A percentile compares a stretch with the other conserved stretches of the same genome.
Evolutionary conservation across 768 basidiomycete species (phyloP).

Genomic region (Terana coerulea): DNA sequence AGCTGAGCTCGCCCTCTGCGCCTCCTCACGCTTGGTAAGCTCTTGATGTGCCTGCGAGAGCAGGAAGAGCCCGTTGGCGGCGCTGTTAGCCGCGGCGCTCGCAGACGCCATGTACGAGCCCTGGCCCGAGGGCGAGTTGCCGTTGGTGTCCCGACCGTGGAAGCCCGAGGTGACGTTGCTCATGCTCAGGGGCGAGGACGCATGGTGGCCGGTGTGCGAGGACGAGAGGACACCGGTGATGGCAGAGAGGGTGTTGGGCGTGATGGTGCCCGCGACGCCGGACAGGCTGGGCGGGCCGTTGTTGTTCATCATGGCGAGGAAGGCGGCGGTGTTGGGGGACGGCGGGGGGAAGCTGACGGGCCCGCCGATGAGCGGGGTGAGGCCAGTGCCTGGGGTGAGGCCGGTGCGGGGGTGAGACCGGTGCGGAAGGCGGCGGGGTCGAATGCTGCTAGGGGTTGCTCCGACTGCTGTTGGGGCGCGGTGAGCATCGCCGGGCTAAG

Average conservation of each 20-base stretch:
- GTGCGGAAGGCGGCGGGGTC: conserved; percentile 76
- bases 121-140: conserved; percentile 15
- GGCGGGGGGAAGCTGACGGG: conserved; percentile 77
- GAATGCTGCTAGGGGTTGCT: conserved; percentile 43
- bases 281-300: conserved; percentile 22
- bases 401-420: conserved; percentile 82
- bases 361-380: conserved; percentile 60
- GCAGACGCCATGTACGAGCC: conserved; percentile 35
- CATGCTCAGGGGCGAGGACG: conserved; percentile 32
- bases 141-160: conserved; percentile 16
- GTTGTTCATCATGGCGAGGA: conserved; percentile 83
- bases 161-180: conserved; percentile 25
- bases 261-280: conserved; percentile 42
- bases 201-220: conserved; percentile 61
- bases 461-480: conserved; percentile 60
- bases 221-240: conserved; percentile 74
- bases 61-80: conserved; percentile 91
- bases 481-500: conserved; percentile 96
- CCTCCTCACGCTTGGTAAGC: conserved; percentile 91
- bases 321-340: conserved; percentile 86
- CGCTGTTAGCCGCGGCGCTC: conserved; percentile 55
- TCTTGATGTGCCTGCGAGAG: conserved; percentile 95
- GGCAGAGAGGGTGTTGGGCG: conserved; percentile 67
- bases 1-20: conserved; percentile 38
- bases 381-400: conserved; percentile 78